Conservation (phyloP, 2,329 filamentous ascomycete species). For the Thielaviopsis populi region DNA sequence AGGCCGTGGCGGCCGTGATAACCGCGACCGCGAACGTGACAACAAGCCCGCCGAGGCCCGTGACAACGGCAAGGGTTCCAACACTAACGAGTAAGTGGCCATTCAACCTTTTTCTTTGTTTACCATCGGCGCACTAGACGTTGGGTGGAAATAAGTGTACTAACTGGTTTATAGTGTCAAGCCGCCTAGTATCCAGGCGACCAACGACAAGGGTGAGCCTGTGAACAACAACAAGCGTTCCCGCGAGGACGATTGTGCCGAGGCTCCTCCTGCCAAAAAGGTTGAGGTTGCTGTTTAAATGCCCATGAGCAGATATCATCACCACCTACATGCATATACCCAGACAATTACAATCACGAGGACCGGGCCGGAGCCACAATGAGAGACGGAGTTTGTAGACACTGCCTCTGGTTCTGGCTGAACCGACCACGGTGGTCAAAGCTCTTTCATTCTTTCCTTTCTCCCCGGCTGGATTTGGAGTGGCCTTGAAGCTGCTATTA, state of each 20-base stretch:
- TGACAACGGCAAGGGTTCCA: slow-evolving; percentile 21
- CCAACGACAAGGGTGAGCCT: slow-evolving; percentile 26
- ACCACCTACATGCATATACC: neutral
- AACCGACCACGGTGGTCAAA: neutral
- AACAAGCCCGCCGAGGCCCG: slow-evolving; percentile 15
- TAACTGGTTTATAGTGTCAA: slow-evolving; percentile 23
- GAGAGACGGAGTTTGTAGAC: neutral
- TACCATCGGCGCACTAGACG: slow-evolving; percentile 15
- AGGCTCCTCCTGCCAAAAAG: slow-evolving; percentile 42
- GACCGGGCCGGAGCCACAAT: neutral
- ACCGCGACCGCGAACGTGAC: slow-evolving; percentile 24
- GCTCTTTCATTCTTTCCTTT: neutral
- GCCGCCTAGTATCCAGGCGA: slow-evolving; percentile 32
- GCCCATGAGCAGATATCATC: neutral
- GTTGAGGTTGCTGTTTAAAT: slow-evolving; percentile 31
- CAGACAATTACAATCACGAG: neutral
- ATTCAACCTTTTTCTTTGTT: slow-evolving; percentile 14
- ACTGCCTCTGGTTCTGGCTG: neutral
- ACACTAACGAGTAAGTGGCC: slow-evolving; percentile 25
- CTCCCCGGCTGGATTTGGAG: slow-evolving; percentile 4
- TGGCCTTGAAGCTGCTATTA: neutral
- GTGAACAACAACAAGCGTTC: slow-evolving; percentile 38
- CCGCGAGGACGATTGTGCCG: slow-evolving; percentile 36
- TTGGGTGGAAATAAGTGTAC: neutral
- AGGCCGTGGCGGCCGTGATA: slow-evolving; percentile 24